phyloP scores from a whole-genome alignment of 2,329 filamentous ascomycete genomes.

The Bipolaris gigantea region DNA sequence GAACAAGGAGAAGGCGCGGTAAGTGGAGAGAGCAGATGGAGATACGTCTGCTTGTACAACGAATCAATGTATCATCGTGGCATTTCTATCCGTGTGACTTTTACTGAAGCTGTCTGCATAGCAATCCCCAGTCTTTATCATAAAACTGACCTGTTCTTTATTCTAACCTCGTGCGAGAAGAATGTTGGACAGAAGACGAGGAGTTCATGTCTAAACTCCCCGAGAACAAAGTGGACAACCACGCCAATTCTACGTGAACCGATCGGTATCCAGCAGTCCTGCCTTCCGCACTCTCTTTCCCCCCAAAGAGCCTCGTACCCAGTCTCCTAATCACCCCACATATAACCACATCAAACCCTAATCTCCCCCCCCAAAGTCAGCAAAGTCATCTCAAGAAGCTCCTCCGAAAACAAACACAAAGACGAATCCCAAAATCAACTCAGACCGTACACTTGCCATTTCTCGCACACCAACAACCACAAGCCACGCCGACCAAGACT shows the following conservation, averaged over 20 bases:
- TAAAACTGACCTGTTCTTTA: background rate
- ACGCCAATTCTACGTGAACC: no score
- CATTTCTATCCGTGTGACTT: background rate
- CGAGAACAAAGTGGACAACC: background rate
- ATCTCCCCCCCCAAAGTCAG: background rate
- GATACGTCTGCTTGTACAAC: slow-evolving; percentile 2
- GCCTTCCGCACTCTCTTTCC: no score
- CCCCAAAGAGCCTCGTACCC: no score
- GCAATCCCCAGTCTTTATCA: no score
- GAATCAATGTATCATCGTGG: background rate
- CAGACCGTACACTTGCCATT: background rate
- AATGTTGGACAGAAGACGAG: no score
- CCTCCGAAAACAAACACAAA: background rate
- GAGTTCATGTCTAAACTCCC: background rate
- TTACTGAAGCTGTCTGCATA: no score
- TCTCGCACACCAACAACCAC: slow-evolving; percentile 12
- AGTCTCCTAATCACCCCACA: no score
- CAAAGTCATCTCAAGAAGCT: background rate
- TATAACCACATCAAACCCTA: no score
- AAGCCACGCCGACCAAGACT: background rate
- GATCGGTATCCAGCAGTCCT: no score
- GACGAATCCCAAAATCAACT: background rate
- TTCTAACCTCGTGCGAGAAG: background rate
- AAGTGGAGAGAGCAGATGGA: slow-evolving; percentile 12
- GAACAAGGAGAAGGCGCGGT: slow-evolving; percentile 66